phyloP scores from a whole-genome alignment of 331 rosid genomes.

The Quercus lobata region DNA sequence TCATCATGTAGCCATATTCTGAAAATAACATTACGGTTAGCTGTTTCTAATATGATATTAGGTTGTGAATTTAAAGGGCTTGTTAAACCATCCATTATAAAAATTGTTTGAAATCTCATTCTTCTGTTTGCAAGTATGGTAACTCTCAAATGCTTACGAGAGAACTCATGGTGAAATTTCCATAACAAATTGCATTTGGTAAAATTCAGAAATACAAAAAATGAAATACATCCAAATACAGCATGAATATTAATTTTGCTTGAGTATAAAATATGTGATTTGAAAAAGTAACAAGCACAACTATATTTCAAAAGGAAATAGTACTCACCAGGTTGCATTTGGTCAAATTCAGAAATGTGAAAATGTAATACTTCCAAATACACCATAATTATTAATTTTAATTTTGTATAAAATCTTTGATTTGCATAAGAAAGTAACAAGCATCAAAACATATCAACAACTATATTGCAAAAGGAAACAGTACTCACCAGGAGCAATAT shows the following conservation, averaged over 20 bases:
- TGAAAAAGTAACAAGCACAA: not conserved
- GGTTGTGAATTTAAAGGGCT: not conserved
- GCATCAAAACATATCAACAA: not conserved
- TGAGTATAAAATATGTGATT: not conserved
- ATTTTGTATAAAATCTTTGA: not conserved
- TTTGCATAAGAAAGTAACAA: not conserved
- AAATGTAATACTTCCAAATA: not conserved
- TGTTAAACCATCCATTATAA: not conserved
- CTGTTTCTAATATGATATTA: not conserved
- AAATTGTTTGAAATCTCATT: not conserved
- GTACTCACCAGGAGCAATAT: constrained; percentile 88
- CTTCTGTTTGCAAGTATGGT: not conserved
- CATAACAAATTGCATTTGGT: not conserved
- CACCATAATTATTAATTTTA: not conserved
- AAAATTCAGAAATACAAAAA: too few relatives aligned
- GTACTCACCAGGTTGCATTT: constrained; percentile 53
- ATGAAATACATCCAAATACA: not conserved
- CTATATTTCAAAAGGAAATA: not conserved
- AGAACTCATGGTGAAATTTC: not conserved
- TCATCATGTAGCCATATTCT: constrained; percentile 96
- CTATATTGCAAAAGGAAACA: not conserved
- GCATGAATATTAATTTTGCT: not conserved
- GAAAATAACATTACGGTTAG: constrained; percentile 19
- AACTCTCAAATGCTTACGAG: not conserved
- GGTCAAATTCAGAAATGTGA: too few relatives aligned